phyloP scores from a whole-genome alignment of 805 yeast species.

The Saccharomycopsis sp. region DNA sequence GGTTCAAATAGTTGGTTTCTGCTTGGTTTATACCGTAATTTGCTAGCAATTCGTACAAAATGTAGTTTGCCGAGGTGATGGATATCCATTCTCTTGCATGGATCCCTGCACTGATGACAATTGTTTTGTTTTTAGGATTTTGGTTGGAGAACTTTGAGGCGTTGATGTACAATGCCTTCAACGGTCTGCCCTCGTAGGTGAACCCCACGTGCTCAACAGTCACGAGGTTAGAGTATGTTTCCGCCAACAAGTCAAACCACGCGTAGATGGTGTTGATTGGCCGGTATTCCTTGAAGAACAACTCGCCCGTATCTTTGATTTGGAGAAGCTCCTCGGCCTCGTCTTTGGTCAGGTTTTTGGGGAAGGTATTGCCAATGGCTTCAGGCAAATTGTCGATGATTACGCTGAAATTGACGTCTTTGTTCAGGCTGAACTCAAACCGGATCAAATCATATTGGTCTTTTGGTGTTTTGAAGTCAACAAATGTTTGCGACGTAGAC shows the following conservation, averaged over 20 bases:
- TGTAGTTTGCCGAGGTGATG: conserved; percentile 59
- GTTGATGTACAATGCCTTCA: conserved; percentile 59
- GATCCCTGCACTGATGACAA: conserved; percentile 75
- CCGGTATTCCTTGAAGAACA: conserved; percentile 67
- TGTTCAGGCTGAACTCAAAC: conserved; percentile 12
- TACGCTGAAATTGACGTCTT: conserved; percentile 30
- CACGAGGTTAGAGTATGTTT: conserved; percentile 60
- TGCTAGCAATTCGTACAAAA: conserved; percentile 40
- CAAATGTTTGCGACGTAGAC: conserved; percentile 40
- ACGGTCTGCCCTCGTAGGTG: conserved; percentile 67
- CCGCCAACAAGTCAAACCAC: conserved; percentile 59
- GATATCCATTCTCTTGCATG: conserved; percentile 92
- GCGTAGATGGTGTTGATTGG: conserved; percentile 60
- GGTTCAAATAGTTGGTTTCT: conserved; percentile 42
- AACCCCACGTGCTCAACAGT: conserved; percentile 61
- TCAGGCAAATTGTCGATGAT: conserved; percentile 54
- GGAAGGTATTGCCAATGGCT: conserved; percentile 48
- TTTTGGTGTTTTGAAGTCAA: conserved; percentile 32
- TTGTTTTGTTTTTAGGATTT: conserved; percentile 47
- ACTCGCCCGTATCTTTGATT: conserved; percentile 10
- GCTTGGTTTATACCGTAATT: conserved; percentile 37
- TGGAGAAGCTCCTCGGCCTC: conserved; percentile 6
- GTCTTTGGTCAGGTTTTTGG: conserved; percentile 25
- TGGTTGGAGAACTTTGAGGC: conserved; percentile 34
- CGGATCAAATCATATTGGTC: not conserved